A percentile compares a stretch with the other conserved stretches of the same genome.
phyloP scores from a whole-genome alignment of 2,329 filamentous ascomycete genomes.

The Penicillium sp. region DNA sequence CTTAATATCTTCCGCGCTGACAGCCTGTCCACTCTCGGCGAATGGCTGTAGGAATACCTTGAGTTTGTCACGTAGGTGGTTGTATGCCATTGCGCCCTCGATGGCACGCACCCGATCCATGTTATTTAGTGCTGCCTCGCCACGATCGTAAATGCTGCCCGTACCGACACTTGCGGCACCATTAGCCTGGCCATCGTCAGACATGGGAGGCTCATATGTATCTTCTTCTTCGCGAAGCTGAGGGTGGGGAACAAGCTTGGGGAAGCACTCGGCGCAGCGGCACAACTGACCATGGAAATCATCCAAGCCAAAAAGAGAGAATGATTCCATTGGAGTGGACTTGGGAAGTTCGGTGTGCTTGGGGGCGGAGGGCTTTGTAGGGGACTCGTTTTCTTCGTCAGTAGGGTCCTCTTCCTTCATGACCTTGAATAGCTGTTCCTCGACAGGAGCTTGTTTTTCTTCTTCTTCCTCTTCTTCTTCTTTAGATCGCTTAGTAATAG shows the following conservation, averaged over 20 bases:
- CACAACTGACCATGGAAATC: slow-evolving; percentile 81
- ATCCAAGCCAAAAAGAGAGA: slow-evolving; percentile 79
- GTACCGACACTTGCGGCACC: slow-evolving; percentile 59
- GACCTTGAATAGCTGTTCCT: slow-evolving; percentile 5
- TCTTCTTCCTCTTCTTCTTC: slow-evolving; percentile 43
- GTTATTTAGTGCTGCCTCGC: slow-evolving; percentile 86
- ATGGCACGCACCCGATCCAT: slow-evolving; percentile 92
- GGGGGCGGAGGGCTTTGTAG: slow-evolving; percentile 34
- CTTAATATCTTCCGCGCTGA: slow-evolving; percentile 95
- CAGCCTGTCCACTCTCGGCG: slow-evolving; percentile 82
- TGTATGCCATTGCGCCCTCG: slow-evolving; percentile 97
- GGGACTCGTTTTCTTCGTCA: slow-evolving; percentile 7
- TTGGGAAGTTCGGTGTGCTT: slow-evolving; percentile 61
- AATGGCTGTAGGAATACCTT: slow-evolving; percentile 92
- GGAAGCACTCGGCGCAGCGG: slow-evolving; percentile 77
- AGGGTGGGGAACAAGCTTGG: slow-evolving; percentile 64
- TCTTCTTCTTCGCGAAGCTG: slow-evolving; percentile 94
- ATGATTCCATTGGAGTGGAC: slow-evolving; percentile 52
- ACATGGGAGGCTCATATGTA: slow-evolving; percentile 86
- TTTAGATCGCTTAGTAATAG: slow-evolving; percentile 48
- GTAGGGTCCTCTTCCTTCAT: neutral
- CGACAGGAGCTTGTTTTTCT: slow-evolving; percentile 13
- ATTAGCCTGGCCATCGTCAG: slow-evolving; percentile 57
- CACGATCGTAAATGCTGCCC: slow-evolving; percentile 81
- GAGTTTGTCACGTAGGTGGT: slow-evolving; percentile 92